Evolutionary conservation across 1,284 basidiomycete species (phyloP).

Genomic region (Malassezia globosa): DNA sequence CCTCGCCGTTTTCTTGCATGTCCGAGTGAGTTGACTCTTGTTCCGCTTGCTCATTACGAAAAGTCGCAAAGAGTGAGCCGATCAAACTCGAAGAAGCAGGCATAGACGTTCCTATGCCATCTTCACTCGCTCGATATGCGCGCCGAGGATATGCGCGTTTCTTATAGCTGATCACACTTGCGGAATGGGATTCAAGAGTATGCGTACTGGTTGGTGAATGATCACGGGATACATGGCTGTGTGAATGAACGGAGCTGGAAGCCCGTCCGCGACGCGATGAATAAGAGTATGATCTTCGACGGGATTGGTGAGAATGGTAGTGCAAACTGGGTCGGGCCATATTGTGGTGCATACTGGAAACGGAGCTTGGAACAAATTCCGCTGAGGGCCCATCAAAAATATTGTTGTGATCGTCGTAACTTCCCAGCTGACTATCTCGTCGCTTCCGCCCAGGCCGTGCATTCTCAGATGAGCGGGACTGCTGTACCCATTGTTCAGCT

Average conservation of each 20-base stretch:
- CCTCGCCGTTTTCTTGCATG: slow-evolving; percentile 19
- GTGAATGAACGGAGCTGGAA: slow-evolving; percentile 10
- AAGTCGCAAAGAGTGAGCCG: slow-evolving; percentile 36
- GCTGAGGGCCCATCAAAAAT: slow-evolving; percentile 44
- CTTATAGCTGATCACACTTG: slow-evolving; percentile 20
- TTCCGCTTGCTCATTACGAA: slow-evolving; percentile 28
- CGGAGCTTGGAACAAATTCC: slow-evolving; percentile 39
- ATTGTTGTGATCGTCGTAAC: slow-evolving; percentile 38
- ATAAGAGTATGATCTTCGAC: slow-evolving; percentile 21
- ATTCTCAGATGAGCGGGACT: background rate
- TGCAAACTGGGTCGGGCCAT: slow-evolving; percentile 25
- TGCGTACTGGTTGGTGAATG: slow-evolving; percentile 25
- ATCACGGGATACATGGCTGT: slow-evolving; percentile 19
- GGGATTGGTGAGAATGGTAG: slow-evolving; percentile 6
- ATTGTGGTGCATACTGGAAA: slow-evolving; percentile 29
- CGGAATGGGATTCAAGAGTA: slow-evolving; percentile 8
- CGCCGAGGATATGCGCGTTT: slow-evolving; percentile 21
- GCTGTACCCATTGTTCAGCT: slow-evolving; percentile 30
- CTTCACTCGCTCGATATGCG: slow-evolving; percentile 12
- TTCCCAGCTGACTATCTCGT: slow-evolving; percentile 40
- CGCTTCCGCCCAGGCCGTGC: slow-evolving; percentile 6
- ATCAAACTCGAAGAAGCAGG: slow-evolving; percentile 21
- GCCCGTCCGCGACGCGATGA: slow-evolving; percentile 27
- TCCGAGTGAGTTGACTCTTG: slow-evolving; percentile 22
- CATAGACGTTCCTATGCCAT: slow-evolving; percentile 17